Conservation (phyloP, 202 grass and related monocot genomes). For the Sporobolus alterniflorus region DNA sequence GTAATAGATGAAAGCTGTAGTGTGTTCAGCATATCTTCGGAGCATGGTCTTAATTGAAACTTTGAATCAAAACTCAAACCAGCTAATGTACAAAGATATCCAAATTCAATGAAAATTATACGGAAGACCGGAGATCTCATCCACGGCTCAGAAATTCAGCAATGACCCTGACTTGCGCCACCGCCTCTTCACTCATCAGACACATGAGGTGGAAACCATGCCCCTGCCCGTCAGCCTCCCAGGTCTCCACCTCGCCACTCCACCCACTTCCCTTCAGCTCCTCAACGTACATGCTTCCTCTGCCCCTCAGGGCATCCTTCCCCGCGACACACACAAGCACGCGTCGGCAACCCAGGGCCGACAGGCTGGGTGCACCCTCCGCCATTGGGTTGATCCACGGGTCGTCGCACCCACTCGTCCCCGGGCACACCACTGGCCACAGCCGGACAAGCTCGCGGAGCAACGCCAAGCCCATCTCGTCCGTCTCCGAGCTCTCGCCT, state of each 20-base stretch:
- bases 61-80: neutral
- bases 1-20: neutral
- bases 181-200: neutral
- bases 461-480: slow-evolving; percentile 59
- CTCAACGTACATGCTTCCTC: slow-evolving; percentile 57
- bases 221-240: slow-evolving; percentile 50
- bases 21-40: neutral
- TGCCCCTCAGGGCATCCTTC: slow-evolving; percentile 58
- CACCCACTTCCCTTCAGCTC: slow-evolving; percentile 59
- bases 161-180: slow-evolving; percentile 42
- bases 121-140: slow-evolving; percentile 14
- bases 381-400: slow-evolving; percentile 81
- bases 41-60: slow-evolving; percentile 1
- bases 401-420: slow-evolving; percentile 64
- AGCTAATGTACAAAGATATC: slow-evolving; percentile 17
- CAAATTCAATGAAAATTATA: neutral
- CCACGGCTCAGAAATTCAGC: slow-evolving; percentile 45
- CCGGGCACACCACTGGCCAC: slow-evolving; percentile 68
- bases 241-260: slow-evolving; percentile 46
- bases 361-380: slow-evolving; percentile 45
- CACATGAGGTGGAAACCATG: slow-evolving; percentile 66
- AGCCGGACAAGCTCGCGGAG: slow-evolving; percentile 55
- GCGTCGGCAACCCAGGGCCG: slow-evolving; percentile 46
- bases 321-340: slow-evolving; percentile 60
- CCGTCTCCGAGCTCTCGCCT: slow-evolving; percentile 52